Base-by-base conservation (phyloP, 495 filamentous ascomycete species). In the Tetracladium setigerum region DNA sequence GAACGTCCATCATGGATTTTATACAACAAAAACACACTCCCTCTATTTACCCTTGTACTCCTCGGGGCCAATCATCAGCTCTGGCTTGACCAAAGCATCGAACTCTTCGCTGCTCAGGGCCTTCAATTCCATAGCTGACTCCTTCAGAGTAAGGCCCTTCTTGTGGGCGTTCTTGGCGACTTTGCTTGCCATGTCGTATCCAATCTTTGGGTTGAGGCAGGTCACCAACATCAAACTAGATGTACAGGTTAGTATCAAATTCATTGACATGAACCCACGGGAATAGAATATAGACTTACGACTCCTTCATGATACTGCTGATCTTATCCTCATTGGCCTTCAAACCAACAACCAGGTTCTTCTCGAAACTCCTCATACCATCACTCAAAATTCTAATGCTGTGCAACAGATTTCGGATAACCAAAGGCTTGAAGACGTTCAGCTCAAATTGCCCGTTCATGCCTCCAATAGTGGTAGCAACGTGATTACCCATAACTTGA, bases 111-210 rank as follows among this genome's bases (percentile, higher is more conserved):
- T 83, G 51, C 83, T 90, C 50, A 98, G 70, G 38, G 87, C 91
- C 54, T 94, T 80, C 55, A 98, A 76, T 73, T 97, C 87, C 81
- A 98, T 79, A 37, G 94, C 91, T 54, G 84, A 89, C 69, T 90
- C 73, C 73, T 96, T 96, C 36, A 98, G 76, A 17, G 87, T 95
- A 48, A 86, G 66, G 24, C 89, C 89, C 80, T 96, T 97, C 82
- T 96, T 95, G 74, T 98, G 92, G 15, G 92, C 92, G 63, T 98
- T 92, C 86, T 98, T 98, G 55, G 92, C 92, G 12, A 96, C 91
- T 75, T 95, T 96, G 63, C 81, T 87, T 38, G 92, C 92, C 84
- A 89, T 92, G 62, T 98, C 92, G 70, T 98, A 98, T 30, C 92
- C 92, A 64, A 98, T 98, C 64, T 96, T 86, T 47, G 90, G 91